Base-by-base conservation (phyloP, 352 stramenopile species). In the Phytophthora pistaciae region DNA sequence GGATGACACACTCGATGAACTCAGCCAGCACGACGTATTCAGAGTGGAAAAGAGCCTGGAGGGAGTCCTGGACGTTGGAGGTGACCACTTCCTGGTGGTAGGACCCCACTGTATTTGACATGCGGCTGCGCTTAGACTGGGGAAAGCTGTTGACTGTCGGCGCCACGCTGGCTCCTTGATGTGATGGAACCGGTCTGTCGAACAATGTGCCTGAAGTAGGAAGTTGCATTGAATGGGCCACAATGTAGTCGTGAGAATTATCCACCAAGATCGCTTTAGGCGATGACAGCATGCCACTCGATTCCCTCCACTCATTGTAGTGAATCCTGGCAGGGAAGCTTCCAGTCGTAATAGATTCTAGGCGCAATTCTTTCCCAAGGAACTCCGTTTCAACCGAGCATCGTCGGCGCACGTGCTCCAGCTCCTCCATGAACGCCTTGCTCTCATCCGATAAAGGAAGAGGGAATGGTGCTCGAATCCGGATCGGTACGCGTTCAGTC, bases 41-140 rank as follows among this genome's bases (percentile, higher is more conserved):
- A 3, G 57, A 72, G 23, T 82, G 77, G 57, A 84, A 84, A 14
- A 85, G 69, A 21, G 73, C 40, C 10, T 75, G 64, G 7, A 82
- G 59, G 4, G 66, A 50, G 46, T 70, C 60, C 58, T 68, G 58
- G 40, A 46, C 16, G 38, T n/a, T 46, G 13, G 55, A 8, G 25
- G 58, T 21, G 8, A 52, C 16, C 10, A 52, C 20, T 52, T 21
- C 20, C 3, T 11, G 44, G 8, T 25, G 44, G 18, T 25, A 21
- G 16, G 44, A 14, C 44, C 3, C 44, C 44, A 13, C 44, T 25
- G 8, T 16, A 11, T 1, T 9, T 2, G 44, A 13, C 20, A 25
- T 52, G n/a, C 18, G 20, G 16, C 18, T 25, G 3, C 8, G 8
- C 9, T 21, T 21, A 10, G 44, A 21, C 3, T n/a, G 38, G 13